These are phyloP conservation scores for Neurospora cerealis DNA, from an alignment of 495 filamentous ascomycete genomes.

Conservation along the genomic window DNA sequence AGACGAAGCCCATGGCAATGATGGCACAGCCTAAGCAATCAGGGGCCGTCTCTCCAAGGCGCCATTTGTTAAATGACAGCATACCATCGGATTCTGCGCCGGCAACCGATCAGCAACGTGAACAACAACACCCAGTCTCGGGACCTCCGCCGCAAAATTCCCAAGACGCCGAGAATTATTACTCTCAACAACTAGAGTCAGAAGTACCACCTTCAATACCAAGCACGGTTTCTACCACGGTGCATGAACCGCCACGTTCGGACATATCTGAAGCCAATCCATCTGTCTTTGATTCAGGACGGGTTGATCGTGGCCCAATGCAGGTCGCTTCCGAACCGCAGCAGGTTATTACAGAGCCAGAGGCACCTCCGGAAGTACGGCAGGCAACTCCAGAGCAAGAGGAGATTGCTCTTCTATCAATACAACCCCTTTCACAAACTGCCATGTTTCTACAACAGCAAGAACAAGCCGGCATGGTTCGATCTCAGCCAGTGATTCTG, in stretches of 20 bases:
- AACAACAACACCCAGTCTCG: background rate
- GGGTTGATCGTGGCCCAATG: background rate
- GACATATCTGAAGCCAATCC: background rate
- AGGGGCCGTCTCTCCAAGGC: background rate
- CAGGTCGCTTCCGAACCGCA: background rate
- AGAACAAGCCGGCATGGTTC: background rate
- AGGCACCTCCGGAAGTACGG: background rate
- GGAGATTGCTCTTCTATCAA: background rate
- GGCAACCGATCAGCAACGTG: background rate
- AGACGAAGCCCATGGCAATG: background rate
- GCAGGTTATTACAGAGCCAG: background rate
- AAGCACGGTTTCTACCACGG: background rate
- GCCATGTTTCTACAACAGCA: background rate
- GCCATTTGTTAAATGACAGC: background rate
- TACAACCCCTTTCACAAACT: background rate
- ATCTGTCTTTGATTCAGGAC: background rate
- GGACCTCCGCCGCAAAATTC: background rate
- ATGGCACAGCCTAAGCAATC: background rate
- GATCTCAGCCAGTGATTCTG: background rate
- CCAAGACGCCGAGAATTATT: background rate
- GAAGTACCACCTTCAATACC: background rate
- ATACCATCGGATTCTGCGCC: background rate
- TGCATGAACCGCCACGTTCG: background rate
- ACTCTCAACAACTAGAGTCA: background rate
- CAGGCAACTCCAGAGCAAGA: background rate